Conservation (phyloP, 139 green algal species). For the Volvox reticuliferus region DNA sequence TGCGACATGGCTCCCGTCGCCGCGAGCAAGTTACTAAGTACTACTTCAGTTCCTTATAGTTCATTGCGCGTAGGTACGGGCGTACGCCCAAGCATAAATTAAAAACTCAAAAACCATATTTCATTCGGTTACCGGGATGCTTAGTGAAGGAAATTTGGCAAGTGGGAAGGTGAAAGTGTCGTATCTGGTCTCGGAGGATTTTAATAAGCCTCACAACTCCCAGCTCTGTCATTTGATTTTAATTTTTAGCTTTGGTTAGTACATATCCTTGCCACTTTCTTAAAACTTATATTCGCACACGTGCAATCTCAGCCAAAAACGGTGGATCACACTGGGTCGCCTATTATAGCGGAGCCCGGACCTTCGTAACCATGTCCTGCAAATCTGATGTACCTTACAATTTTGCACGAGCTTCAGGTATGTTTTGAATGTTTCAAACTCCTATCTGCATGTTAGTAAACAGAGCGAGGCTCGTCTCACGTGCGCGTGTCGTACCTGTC, state of each 20-base stretch:
- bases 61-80: neutral
- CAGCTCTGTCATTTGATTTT: too few species aligned
- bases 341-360: neutral
- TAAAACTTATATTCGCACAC: too few species aligned
- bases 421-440: neutral
- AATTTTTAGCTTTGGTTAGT: too few species aligned
- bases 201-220: neutral
- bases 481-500: neutral
- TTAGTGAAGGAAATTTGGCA: neutral
- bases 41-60: slow-evolving; percentile 28
- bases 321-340: too few species aligned
- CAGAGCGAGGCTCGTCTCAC: too few species aligned
- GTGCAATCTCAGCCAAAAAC: too few species aligned
- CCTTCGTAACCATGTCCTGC: slow-evolving; percentile 26
- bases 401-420: slow-evolving; percentile 17
- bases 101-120: too few species aligned
- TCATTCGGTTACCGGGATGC: too few species aligned
- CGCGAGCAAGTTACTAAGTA: neutral
- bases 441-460: too few species aligned
- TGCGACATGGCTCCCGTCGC: slow-evolving; percentile 10
- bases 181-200: neutral
- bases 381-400: slow-evolving; percentile 34
- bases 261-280: too few species aligned
- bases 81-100: too few species aligned
- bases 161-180: neutral